Evolutionary conservation across 1,284 basidiomycete species (phyloP).

Genomic region (Ganoderma lucidum): DNA sequence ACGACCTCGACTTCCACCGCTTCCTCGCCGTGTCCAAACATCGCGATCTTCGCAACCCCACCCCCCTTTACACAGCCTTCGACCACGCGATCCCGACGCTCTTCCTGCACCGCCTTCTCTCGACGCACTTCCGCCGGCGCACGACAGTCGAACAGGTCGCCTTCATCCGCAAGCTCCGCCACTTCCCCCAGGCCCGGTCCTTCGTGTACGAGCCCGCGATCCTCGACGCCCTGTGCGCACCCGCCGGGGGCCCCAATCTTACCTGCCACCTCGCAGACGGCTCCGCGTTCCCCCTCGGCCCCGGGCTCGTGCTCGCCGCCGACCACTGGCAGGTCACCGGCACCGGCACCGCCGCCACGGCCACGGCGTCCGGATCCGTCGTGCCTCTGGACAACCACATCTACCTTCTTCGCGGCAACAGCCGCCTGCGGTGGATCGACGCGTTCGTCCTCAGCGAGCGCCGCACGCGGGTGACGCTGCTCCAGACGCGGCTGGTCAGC

Average conservation of each 20-base stretch:
- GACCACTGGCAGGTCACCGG: neutral
- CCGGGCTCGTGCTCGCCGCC: neutral
- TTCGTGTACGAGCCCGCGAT: conserved; percentile 2
- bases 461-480: neutral
- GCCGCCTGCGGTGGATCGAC: neutral
- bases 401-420: neutral
- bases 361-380: neutral
- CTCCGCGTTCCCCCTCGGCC: neutral
- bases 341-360: too few relatives aligned
- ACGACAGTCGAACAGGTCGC: neutral
- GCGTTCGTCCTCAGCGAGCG: neutral
- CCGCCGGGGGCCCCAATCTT: too few relatives aligned
- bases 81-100: neutral
- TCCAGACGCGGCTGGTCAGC: neutral
- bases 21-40: neutral
- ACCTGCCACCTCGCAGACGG: neutral
- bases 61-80: neutral
- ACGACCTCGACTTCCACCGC: neutral
- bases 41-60: neutral
- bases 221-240: neutral
- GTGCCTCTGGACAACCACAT: neutral
- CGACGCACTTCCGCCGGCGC: neutral
- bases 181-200: neutral
- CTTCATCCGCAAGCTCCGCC: neutral
- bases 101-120: neutral